A percentile compares a stretch with the other conserved stretches of the same genome.
Conservation (phyloP, 1,139 yeast species). For the Yamadazyma atlantica region DNA sequence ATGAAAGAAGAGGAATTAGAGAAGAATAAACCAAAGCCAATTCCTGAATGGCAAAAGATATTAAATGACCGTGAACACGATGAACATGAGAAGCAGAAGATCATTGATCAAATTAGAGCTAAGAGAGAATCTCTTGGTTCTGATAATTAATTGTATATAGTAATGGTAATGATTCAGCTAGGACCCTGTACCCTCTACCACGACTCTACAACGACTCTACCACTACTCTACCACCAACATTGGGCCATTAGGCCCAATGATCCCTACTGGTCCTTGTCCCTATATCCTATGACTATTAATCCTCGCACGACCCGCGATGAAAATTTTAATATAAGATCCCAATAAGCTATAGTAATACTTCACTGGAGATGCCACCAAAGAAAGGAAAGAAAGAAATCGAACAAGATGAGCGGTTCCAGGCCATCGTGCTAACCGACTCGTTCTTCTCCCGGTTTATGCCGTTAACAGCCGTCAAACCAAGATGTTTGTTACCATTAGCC, state of each 20-base stretch:
- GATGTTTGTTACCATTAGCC: slow-evolving; percentile 88
- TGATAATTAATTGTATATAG: slow-evolving; percentile 2
- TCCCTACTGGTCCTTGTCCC: too few relatives aligned
- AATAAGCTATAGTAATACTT: too few relatives aligned
- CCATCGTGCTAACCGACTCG: slow-evolving; percentile 91
- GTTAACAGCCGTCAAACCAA: slow-evolving; percentile 75
- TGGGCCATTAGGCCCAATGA: too few relatives aligned
- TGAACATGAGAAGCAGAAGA: slow-evolving; percentile 15
- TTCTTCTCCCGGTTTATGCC: slow-evolving; percentile 93
- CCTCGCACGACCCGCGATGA: background rate
- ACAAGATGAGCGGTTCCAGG: slow-evolving; percentile 80
- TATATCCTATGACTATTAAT: too few relatives aligned
- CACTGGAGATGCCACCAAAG: slow-evolving; percentile 46
- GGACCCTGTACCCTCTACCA: too few relatives aligned
- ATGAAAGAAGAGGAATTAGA: slow-evolving; percentile 59
- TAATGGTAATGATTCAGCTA: too few relatives aligned
- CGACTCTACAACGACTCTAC: too few relatives aligned
- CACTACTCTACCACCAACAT: too few relatives aligned
- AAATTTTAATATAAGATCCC: background rate
- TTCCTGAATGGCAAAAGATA: slow-evolving; percentile 42
- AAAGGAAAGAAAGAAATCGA: slow-evolving; percentile 56
- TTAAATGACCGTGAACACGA: slow-evolving; percentile 26
- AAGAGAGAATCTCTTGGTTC: slow-evolving; percentile 6
- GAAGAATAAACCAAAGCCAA: slow-evolving; percentile 33
- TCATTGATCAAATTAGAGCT: slow-evolving; percentile 7